Base-by-base conservation (phyloP, 345 rosid genomes). In the Citrus glauca region DNA sequence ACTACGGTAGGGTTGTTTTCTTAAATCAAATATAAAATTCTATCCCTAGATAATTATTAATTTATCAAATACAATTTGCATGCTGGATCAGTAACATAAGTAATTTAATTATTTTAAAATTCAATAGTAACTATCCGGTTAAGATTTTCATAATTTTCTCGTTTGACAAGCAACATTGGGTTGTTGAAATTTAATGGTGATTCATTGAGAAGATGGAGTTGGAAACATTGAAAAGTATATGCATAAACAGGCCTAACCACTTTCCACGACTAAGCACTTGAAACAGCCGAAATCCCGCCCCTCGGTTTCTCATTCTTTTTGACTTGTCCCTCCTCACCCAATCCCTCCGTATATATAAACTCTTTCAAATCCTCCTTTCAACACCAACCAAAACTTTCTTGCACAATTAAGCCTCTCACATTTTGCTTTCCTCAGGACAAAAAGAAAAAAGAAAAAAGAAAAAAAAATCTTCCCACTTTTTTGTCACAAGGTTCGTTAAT, bases 211-310 rank as follows among this genome's bases (percentile, higher is more conserved):
- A 20, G 10, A 61, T 30, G 61, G 32, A 79, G 19, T 24, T 33
- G 80, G 13, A 35, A 55, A 67, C 65, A 28, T 56, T 70, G 56
- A 61, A 69, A 56, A 48, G 55, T 11, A 19, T 0, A 13, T 16
- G 6, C 3, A 22, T 10, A 20, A 11, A 16, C 7, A 17, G 14
- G 16, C 30, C 28, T 33, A 75, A 78, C 86, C 64, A 57, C 40
- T 62, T 45, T n/a, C 30, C 8, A 19, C 8, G 70, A 79, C 78
- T 9, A 57, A 68, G 62, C 35, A 6, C 13, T 63, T 35, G 62
- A 87, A 74, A 79, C 86, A 79, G 76, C 66, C 72, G 59, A 33
- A 71, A 69, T 28, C 55, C 85, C 84, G 86, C 87, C 91, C 91
- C 82, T 55, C 17, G 91, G 27, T 82, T 86, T 84, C 83, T 3